Conservation (phyloP, 2,329 filamentous ascomycete species). For the Phaeoacremonium minimum region DNA sequence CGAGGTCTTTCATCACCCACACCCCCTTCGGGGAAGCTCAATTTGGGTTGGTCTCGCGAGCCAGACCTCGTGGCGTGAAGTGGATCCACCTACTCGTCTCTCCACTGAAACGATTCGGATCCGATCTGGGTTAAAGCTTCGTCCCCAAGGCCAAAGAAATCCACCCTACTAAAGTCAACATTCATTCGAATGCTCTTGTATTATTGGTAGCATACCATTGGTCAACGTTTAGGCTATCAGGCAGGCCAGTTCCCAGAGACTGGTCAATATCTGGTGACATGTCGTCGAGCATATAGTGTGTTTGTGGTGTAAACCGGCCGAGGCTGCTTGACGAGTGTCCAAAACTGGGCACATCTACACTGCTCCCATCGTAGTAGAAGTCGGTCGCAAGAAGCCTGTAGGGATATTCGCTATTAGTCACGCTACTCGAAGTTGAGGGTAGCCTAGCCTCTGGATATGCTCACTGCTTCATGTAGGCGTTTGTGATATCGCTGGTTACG, state of each 20-base stretch:
- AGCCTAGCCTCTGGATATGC: too few species aligned
- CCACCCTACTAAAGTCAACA: too few species aligned
- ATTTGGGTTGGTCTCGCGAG: too few species aligned
- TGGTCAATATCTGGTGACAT: not conserved
- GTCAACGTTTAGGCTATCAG: not conserved
- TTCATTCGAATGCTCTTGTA: too few species aligned
- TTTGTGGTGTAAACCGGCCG: not conserved
- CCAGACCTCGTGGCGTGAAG: too few species aligned
- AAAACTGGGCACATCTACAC: not conserved
- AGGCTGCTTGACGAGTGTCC: not conserved
- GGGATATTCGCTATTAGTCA: not conserved
- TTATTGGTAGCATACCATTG: not conserved
- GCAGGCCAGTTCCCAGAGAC: not conserved
- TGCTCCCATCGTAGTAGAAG: not conserved
- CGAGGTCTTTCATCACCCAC: too few species aligned
- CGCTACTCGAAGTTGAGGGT: too few species aligned
- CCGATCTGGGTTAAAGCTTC: not conserved
- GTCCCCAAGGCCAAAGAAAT: not conserved
- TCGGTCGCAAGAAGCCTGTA: not conserved
- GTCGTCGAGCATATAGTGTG: not conserved
- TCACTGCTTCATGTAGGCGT: constrained; percentile 1
- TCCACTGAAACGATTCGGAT: not conserved
- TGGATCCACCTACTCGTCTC: too few species aligned
- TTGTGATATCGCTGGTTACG: constrained; percentile 2
- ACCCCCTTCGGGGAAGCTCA: too few species aligned